Conservation (phyloP, 2,329 filamentous ascomycete species). For the Calonectria honghensis region DNA sequence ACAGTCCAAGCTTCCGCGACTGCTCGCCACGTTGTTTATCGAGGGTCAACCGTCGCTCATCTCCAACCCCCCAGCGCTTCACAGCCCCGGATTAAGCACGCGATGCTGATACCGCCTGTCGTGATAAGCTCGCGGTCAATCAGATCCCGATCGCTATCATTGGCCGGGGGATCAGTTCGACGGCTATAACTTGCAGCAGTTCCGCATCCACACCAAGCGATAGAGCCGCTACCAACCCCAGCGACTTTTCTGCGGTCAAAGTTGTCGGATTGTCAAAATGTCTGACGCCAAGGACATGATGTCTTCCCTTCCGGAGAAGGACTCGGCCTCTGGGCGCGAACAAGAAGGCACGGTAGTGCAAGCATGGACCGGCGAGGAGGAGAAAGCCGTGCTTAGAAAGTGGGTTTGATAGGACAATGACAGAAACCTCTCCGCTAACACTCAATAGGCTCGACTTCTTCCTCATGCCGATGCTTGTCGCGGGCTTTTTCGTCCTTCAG, state of each 20-base stretch:
- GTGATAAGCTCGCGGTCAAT: slow-evolving; percentile 1
- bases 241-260: no score
- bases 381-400: slow-evolving; percentile 40
- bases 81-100: slow-evolving; percentile 36
- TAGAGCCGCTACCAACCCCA: no score
- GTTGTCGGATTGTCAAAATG: not conserved
- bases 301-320: slow-evolving; percentile 14
- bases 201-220: not conserved
- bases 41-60: slow-evolving; percentile 21
- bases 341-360: not conserved
- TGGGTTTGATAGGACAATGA: slow-evolving; percentile 41
- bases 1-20: slow-evolving; percentile 9
- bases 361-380: slow-evolving; percentile 42
- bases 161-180: not conserved
- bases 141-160: not conserved
- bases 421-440: not conserved
- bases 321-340: not conserved
- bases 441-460: slow-evolving; percentile 55
- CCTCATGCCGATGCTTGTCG: slow-evolving; percentile 66
- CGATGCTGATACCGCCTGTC: slow-evolving; percentile 23
- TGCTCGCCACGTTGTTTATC: not conserved
- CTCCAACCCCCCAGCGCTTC: not conserved
- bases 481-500: slow-evolving; percentile 68
- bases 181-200: slow-evolving; percentile 23
- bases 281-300: not conserved